Evolutionary conservation across 1,284 basidiomycete species (phyloP).

Genomic region (Porodaedalea pini): DNA sequence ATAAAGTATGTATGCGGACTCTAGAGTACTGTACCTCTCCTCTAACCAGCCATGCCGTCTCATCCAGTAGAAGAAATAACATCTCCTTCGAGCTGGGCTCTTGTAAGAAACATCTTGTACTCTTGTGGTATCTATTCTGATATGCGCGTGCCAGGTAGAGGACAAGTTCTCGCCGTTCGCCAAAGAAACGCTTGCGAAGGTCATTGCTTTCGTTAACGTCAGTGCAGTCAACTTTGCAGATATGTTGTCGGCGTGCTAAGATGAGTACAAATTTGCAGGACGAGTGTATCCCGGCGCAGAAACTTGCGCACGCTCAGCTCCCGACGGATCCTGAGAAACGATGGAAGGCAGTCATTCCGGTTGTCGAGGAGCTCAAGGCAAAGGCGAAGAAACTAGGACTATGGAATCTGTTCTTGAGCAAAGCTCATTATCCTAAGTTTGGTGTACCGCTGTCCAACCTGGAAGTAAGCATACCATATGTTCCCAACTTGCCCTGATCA

Average conservation of each 20-base stretch:
- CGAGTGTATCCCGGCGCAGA: constrained; percentile 80
- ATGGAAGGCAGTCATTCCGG: constrained; percentile 82
- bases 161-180: constrained; percentile 88
- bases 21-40: not conserved
- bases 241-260: not conserved
- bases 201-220: constrained; percentile 85
- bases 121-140: not conserved
- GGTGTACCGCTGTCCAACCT: constrained; percentile 91
- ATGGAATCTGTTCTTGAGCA: constrained; percentile 97
- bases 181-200: constrained; percentile 80
- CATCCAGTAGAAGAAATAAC: constrained; percentile 74
- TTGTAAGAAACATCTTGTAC: constrained; percentile 44
- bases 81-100: constrained; percentile 77
- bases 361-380: constrained; percentile 82
- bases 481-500: constrained; percentile 9
- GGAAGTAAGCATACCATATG: constrained; percentile 59
- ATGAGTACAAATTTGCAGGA: constrained; percentile 49
- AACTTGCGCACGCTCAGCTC: constrained; percentile 80
- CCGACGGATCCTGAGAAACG: constrained; percentile 71
- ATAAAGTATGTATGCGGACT: too few species aligned
- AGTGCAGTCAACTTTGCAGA: constrained; percentile 26
- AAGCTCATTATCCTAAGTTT: constrained; percentile 84
- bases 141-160: constrained; percentile 57
- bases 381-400: constrained; percentile 87
- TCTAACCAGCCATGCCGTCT: constrained; percentile 39